Evolutionary conservation across 192 early-diverging fungal genomes (phyloP).

Genomic region (Rhizophagus prolifer): DNA sequence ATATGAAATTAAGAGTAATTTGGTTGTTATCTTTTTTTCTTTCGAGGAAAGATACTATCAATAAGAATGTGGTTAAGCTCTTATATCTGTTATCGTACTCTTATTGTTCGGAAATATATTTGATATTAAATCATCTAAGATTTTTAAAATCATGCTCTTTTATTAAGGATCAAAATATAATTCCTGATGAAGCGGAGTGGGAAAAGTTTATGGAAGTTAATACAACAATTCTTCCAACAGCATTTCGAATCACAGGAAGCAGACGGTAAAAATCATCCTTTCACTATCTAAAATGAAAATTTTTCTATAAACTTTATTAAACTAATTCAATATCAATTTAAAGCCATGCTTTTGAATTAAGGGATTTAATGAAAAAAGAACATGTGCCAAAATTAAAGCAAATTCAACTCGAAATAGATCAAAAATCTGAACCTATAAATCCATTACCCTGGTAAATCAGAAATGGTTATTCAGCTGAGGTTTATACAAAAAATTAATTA

Average conservation of each 20-base stretch:
- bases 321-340: not conserved
- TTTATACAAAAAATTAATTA: too few relatives aligned
- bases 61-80: not conserved
- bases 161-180: conserved; percentile 65
- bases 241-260: conserved; percentile 93
- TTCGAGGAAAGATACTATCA: not conserved
- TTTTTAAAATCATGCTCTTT: not conserved
- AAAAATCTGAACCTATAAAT: conserved; percentile 68
- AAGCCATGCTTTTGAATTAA: conserved; percentile 68
- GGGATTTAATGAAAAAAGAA: conserved; percentile 65
- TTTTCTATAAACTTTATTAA: not conserved
- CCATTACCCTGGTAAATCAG: conserved; percentile 72
- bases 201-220: conserved; percentile 68
- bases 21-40: not conserved
- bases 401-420: conserved; percentile 66
- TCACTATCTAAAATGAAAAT: not conserved
- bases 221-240: conserved; percentile 77
- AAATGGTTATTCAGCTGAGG: not conserved
- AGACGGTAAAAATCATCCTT: conserved; percentile 50
- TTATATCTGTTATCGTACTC: too few relatives aligned
- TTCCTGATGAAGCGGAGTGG: conserved; percentile 80
- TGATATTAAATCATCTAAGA: not conserved
- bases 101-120: not conserved
- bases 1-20: not conserved
- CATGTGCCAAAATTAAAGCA: conserved; percentile 49